Percentiles rank a stretch among this genome's conserved stretches.
Conservation (phyloP, 257 asterid genomes). For the Lycium barbarum region DNA sequence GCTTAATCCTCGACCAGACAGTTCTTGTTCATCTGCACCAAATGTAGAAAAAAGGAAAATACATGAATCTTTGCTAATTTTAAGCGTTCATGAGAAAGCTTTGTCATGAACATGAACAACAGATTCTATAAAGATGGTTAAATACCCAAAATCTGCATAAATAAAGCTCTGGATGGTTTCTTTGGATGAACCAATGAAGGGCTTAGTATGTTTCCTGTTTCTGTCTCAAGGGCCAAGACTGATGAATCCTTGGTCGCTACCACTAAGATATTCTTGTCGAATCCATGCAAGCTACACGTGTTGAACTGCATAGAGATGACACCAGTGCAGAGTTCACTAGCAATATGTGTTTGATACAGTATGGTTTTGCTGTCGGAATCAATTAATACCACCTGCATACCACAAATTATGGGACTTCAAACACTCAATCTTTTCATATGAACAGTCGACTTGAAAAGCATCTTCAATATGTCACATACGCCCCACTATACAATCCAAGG, state of each 20-base stretch:
- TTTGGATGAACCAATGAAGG: constrained; percentile 71
- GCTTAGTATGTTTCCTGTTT: constrained; percentile 74
- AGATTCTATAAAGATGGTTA: background rate
- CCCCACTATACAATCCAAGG: background rate
- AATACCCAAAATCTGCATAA: constrained; percentile 73
- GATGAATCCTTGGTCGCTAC: constrained; percentile 91
- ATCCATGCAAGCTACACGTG: constrained; percentile 82
- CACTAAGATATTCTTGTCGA: constrained; percentile 75
- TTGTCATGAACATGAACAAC: background rate
- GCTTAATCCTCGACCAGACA: constrained; percentile 43
- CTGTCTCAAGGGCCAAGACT: constrained; percentile 71
- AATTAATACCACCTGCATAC: no score
- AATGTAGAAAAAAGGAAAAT: constrained; percentile 26
- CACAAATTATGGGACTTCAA: constrained; percentile 11
- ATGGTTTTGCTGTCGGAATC: no score
- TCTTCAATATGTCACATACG: background rate
- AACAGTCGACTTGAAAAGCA: constrained; percentile 1
- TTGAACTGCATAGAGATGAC: constrained; percentile 75
- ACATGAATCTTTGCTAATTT: constrained; percentile 5
- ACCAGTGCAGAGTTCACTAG: constrained; percentile 65
- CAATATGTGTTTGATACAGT: no score
- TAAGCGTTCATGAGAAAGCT: constrained; percentile 4
- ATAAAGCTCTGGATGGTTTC: constrained; percentile 79
- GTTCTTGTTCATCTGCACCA: constrained; percentile 49
- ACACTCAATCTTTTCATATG: background rate